phyloP scores from a whole-genome alignment of 1,284 basidiomycete genomes.

The Hypsizygus ulmarius region DNA sequence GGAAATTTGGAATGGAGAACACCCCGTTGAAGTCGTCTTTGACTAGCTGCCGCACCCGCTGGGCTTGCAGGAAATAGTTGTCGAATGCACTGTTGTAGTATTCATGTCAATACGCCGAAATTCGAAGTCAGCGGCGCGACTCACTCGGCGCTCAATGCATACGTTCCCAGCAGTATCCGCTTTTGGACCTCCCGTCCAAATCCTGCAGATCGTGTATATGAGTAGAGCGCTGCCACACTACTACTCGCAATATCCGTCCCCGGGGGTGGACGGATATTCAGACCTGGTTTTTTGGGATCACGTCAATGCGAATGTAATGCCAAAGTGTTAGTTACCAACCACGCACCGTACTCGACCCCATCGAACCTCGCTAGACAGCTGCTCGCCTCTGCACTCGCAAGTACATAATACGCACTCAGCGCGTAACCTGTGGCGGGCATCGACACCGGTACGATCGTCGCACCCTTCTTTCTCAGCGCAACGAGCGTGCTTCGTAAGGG shows the following conservation, averaged over 20 bases:
- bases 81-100: slow-evolving; percentile 76
- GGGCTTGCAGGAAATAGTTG: slow-evolving; percentile 94
- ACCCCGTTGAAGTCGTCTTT: slow-evolving; percentile 73
- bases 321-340: background rate
- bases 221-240: slow-evolving; percentile 46
- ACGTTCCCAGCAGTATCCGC: slow-evolving; percentile 89
- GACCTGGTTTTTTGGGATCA: slow-evolving; percentile 35
- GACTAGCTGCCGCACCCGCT: slow-evolving; percentile 72
- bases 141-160: slow-evolving; percentile 89
- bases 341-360: slow-evolving; percentile 70
- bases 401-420: slow-evolving; percentile 92
- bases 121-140: slow-evolving; percentile 25
- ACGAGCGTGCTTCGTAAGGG: slow-evolving; percentile 50
- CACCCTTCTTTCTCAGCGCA: slow-evolving; percentile 59
- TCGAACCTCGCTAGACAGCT: slow-evolving; percentile 92
- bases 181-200: slow-evolving; percentile 89
- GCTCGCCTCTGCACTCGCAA: slow-evolving; percentile 92
- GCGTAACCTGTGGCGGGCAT: slow-evolving; percentile 79
- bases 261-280: slow-evolving; percentile 42
- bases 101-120: slow-evolving; percentile 2
- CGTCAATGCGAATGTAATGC: background rate
- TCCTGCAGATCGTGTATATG: slow-evolving; percentile 55
- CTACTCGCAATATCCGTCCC: slow-evolving; percentile 43
- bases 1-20: slow-evolving; percentile 58
- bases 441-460: slow-evolving; percentile 70